These are phyloP conservation scores for Oryza punctata DNA, from an alignment of 176 grass and related monocot species.

Conservation along the genomic window DNA sequence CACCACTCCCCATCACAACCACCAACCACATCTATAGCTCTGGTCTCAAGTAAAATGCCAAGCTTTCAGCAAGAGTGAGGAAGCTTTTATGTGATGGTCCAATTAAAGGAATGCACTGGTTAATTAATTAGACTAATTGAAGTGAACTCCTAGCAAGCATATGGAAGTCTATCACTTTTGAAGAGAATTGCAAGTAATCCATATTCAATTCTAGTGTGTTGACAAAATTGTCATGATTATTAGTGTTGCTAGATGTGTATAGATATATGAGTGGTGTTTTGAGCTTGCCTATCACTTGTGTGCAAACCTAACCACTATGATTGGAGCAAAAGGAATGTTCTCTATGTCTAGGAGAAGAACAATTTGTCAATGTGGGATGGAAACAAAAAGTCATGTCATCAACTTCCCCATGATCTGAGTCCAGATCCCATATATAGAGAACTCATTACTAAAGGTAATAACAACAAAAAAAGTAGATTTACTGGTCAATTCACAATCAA, in stretches of 20 bases:
- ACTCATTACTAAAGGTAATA: neutral
- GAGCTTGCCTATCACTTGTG: constrained; percentile 27
- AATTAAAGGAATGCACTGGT: neutral
- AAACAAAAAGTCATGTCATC: constrained; percentile 34
- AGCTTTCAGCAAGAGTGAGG: constrained; percentile 30
- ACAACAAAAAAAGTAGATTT: constrained; percentile 21
- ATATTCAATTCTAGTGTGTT: constrained; percentile 46
- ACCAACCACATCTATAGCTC: constrained; percentile 39
- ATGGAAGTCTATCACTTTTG: constrained; percentile 15
- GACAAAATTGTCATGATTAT: constrained; percentile 39
- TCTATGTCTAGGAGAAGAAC: neutral
- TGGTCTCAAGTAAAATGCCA: constrained; percentile 27
- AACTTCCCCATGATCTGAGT: constrained; percentile 23
- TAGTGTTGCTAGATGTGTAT: neutral
- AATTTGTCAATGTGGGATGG: constrained; percentile 5
- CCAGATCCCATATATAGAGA: constrained; percentile 28
- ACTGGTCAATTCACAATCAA: constrained; percentile 37
- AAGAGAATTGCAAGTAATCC: neutral
- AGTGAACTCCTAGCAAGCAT: constrained; percentile 9
- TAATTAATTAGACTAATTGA: constrained; percentile 7
- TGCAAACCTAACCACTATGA: constrained; percentile 45
- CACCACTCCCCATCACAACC: constrained; percentile 36
- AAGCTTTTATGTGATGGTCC: constrained; percentile 13
- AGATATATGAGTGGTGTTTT: neutral
- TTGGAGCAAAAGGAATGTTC: constrained; percentile 55